Base-by-base conservation (phyloP, 75 land plant species). In the Chamaecyparis obtusa region DNA sequence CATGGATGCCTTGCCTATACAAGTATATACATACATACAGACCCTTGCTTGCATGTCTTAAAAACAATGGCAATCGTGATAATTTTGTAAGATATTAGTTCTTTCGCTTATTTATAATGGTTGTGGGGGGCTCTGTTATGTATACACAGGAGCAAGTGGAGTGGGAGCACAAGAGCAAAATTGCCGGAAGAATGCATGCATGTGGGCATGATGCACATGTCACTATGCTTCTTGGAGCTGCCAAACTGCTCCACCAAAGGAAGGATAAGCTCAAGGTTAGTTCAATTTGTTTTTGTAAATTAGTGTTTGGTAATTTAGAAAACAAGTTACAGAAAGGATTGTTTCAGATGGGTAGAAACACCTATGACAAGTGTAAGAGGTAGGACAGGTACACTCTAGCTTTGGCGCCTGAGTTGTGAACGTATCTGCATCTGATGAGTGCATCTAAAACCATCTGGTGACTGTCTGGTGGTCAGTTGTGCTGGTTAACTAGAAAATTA, bases 171-270 rank as follows among this genome's bases (percentile, higher is more conserved):
- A 92, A 90, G 90, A 94, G 95, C 88, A 90, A 89, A 84, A 55
- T 56, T 15, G 87, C 91, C 30, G 94, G 95, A 0, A 92, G 91
- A 56, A 92, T 94, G 94, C 95, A 94, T 72, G 95, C 94, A 21
- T 94, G 95, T 86, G 95, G 95, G n/a, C 95, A 94, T 88, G 95
- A 94, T 89, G 88, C 91, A 56, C 95, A 94, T 87, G 92, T 91
- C 11, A 54, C 94, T 16, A 94, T 94, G 94, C 91, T 94, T 43
- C 91, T 94, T 44, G 95, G 94, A 33, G 94, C 95, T 44, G 95
- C 95, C 24, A 92, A 89, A 60, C 84, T 94, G 83, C 92, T 94
- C 9, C 89, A 90, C 3, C 17, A 39, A 49, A 87, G 69, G 54
- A 85, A 80, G n/a, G 83, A 89, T 39, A 56, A 76, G 37, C 71